Conservation (phyloP, 2,329 filamentous ascomycete species). For the Ophiostoma novo-ulmi region DNA sequence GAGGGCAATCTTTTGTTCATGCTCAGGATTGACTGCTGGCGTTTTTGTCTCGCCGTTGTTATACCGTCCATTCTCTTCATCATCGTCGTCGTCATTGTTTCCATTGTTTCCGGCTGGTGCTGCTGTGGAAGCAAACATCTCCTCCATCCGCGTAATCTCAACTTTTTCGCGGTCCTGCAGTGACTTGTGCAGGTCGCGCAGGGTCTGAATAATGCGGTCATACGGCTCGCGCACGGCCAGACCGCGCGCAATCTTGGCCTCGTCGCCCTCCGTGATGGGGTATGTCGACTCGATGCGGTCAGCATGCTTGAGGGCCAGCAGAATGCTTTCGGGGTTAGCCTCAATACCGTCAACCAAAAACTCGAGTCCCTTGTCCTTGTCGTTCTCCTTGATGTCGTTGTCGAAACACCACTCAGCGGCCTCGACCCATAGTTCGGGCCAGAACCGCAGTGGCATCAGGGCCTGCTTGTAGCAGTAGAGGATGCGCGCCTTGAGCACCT, state of each 20-base stretch:
- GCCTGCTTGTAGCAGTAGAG: constrained; percentile 92
- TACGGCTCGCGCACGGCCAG: constrained; percentile 76
- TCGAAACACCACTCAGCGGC: constrained; percentile 88
- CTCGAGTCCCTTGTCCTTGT: constrained; percentile 59
- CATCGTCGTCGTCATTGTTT: constrained; percentile 30
- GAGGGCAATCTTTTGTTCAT: constrained; percentile 56
- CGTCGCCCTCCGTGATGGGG: constrained; percentile 70
- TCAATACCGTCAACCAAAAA: constrained; percentile 77
- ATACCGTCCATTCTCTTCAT: constrained; percentile 31
- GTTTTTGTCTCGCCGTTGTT: constrained; percentile 33
- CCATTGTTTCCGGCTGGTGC: constrained; percentile 17
- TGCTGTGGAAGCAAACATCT: constrained; percentile 38
- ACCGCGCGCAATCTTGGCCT: constrained; percentile 68
- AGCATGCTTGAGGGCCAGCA: constrained; percentile 83
- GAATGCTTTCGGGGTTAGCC: constrained; percentile 88
- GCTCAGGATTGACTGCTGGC: constrained; percentile 38
- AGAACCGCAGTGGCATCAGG: constrained; percentile 86
- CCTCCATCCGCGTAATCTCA: constrained; percentile 54
- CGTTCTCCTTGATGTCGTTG: constrained; percentile 62
- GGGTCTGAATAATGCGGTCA: constrained; percentile 72
- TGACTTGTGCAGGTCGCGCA: constrained; percentile 82
- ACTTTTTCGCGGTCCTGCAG: constrained; percentile 58
- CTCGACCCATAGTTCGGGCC: constrained; percentile 94
- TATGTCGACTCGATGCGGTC: constrained; percentile 80
- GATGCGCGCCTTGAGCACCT: constrained; percentile 70